phyloP scores from a whole-genome alignment of 805 yeast species.

The Suhomyces pyralidae region DNA sequence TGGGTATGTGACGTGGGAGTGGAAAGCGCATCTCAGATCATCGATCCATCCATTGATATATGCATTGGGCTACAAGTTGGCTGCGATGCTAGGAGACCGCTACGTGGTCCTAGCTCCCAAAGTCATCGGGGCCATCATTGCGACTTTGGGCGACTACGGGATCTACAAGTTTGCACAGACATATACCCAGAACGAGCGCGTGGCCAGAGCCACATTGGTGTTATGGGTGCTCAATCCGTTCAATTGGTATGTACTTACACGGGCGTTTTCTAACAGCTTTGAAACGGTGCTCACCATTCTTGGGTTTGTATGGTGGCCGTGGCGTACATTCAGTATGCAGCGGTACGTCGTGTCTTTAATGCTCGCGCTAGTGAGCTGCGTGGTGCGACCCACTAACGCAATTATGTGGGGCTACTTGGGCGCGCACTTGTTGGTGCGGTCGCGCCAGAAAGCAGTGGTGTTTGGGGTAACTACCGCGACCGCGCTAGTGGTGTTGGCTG shows the following conservation, averaged over 20 bases:
- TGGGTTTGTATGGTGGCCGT: slow-evolving; percentile 72
- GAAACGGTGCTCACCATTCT: slow-evolving; percentile 70
- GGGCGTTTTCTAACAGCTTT: slow-evolving; percentile 83
- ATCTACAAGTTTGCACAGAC: slow-evolving; percentile 46
- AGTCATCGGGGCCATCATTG: slow-evolving; percentile 62
- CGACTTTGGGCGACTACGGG: slow-evolving; percentile 68
- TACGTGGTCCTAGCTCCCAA: slow-evolving; percentile 48
- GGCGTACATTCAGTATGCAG: slow-evolving; percentile 32
- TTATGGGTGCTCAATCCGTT: slow-evolving; percentile 65
- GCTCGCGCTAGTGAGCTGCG: slow-evolving; percentile 59
- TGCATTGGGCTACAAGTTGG: slow-evolving; percentile 39
- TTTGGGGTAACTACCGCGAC: slow-evolving; percentile 16
- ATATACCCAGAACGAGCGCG: slow-evolving; percentile 28
- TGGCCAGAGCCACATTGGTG: slow-evolving; percentile 43
- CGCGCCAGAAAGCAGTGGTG: neutral
- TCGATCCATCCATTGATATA: slow-evolving; percentile 77
- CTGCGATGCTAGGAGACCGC: slow-evolving; percentile 7
- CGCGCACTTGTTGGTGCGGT: slow-evolving; percentile 12
- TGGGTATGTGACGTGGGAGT: slow-evolving; percentile 93
- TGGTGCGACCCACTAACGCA: slow-evolving; percentile 82
- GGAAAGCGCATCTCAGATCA: slow-evolving; percentile 73
- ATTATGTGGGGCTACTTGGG: slow-evolving; percentile 75
- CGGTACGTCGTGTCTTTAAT: slow-evolving; percentile 36
- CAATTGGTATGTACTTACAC: slow-evolving; percentile 75
- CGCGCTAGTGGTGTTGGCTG: slow-evolving; percentile 23